Conservation (phyloP, 352 stramenopile genomes). For the Phytophthora fragariae region DNA sequence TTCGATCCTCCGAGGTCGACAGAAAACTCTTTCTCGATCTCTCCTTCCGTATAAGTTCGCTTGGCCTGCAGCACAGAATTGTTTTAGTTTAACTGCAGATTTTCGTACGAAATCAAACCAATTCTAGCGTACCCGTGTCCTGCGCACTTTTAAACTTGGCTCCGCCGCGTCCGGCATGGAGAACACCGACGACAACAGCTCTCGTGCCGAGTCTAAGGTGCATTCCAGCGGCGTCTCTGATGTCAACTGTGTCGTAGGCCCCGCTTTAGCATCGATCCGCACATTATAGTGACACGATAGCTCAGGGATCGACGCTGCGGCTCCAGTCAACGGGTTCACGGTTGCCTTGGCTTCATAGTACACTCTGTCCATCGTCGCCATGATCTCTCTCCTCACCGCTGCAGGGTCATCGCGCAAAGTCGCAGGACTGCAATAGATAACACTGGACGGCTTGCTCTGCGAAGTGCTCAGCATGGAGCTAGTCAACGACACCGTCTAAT, state of each 20-base stretch:
- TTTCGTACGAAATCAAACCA: background rate
- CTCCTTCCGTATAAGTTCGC: conserved; percentile 21
- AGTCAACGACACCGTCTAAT: conserved; percentile 32
- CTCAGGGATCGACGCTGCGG: conserved; percentile 28
- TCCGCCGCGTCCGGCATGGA: conserved; percentile 20
- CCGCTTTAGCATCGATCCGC: conserved; percentile 24
- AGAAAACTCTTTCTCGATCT: conserved; percentile 33
- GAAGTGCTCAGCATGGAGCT: conserved; percentile 25
- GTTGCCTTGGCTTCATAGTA: conserved; percentile 39
- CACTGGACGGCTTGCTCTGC: conserved; percentile 9
- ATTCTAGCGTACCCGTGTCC: conserved; percentile 26
- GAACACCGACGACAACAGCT: conserved; percentile 31
- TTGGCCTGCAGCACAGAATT: conserved; percentile 19
- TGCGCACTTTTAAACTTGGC: conserved; percentile 24
- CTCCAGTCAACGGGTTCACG: conserved; percentile 29
- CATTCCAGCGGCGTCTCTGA: conserved; percentile 41
- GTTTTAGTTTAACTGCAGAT: background rate
- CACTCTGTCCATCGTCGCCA: conserved; percentile 33
- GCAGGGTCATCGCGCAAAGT: conserved; percentile 18
- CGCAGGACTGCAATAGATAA: background rate
- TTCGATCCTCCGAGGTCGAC: conserved; percentile 31
- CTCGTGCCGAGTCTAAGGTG: conserved; percentile 27
- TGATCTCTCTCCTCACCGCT: conserved; percentile 33
- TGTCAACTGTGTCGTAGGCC: conserved; percentile 30
- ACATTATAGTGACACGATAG: conserved; percentile 37